These are phyloP conservation scores for Linnemannia elongata DNA, from an alignment of 192 early-diverging fungal genomes.

Conservation along the genomic window DNA sequence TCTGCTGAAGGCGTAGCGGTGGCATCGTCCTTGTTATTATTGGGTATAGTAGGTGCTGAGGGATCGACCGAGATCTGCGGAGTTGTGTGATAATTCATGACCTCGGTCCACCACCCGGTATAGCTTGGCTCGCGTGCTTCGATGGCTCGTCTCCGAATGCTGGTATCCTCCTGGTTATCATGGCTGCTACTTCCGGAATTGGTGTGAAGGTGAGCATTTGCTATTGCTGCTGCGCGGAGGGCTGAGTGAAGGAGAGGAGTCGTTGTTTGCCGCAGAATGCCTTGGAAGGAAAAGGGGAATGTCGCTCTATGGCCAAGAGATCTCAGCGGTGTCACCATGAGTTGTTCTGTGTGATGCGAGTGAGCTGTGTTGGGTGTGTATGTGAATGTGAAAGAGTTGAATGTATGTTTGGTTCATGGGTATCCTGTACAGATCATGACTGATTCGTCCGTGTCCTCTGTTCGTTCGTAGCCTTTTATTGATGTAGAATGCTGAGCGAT, in stretches of 20 bases:
- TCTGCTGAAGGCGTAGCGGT: not conserved
- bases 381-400: not conserved
- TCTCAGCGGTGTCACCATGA: slow-evolving; percentile 3
- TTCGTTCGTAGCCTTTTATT: not conserved
- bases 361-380: not conserved
- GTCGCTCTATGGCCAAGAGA: not conserved
- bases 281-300: not conserved
- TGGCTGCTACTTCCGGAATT: not conserved
- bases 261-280: not conserved
- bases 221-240: not conserved
- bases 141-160: slow-evolving; percentile 19
- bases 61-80: slow-evolving; percentile 28
- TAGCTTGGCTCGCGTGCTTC: slow-evolving; percentile 39
- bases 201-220: not conserved
- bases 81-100: slow-evolving; percentile 25
- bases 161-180: not conserved
- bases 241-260: not conserved
- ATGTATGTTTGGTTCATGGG: not conserved
- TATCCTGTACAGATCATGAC: not conserved
- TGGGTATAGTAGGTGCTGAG: not conserved
- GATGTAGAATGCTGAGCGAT: not conserved
- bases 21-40: not conserved
- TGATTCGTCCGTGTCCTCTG: slow-evolving; percentile 1
- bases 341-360: not conserved
- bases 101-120: slow-evolving; percentile 51